phyloP scores from a whole-genome alignment of 768 basidiomycete genomes.

The Crucibulum laeve region DNA sequence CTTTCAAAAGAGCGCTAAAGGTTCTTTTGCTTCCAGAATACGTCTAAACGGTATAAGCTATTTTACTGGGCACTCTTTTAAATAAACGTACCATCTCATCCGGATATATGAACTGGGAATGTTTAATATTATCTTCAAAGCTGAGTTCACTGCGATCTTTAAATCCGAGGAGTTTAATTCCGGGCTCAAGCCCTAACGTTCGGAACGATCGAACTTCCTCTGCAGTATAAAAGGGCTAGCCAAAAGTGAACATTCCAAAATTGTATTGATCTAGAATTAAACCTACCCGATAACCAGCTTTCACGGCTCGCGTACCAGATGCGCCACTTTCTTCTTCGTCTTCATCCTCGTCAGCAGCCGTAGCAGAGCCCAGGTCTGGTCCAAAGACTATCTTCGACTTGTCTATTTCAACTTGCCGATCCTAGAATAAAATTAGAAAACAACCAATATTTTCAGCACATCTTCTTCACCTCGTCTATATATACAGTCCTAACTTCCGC shows the following conservation, averaged over 20 bases:
- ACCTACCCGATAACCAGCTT: slow-evolving; percentile 47
- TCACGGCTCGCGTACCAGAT: slow-evolving; percentile 38
- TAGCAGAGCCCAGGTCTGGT: slow-evolving; percentile 26
- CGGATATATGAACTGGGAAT: slow-evolving; percentile 88
- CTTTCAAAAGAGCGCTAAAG: slow-evolving; percentile 81
- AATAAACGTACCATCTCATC: slow-evolving; percentile 68
- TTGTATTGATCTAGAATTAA: background rate
- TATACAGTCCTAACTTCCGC: slow-evolving; percentile 67
- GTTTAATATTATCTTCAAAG: slow-evolving; percentile 90
- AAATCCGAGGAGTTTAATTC: slow-evolving; percentile 91
- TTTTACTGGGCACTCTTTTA: background rate
- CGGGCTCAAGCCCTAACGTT: slow-evolving; percentile 73
- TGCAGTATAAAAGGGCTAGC: slow-evolving; percentile 78
- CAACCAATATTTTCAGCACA: background rate
- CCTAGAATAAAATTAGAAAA: slow-evolving; percentile 20
- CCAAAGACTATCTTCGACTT: slow-evolving; percentile 44
- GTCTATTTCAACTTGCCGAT: slow-evolving; percentile 40
- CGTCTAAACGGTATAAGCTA: slow-evolving; percentile 32
- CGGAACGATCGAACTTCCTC: slow-evolving; percentile 82
- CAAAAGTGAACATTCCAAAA: slow-evolving; percentile 4
- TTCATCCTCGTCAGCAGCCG: slow-evolving; percentile 33
- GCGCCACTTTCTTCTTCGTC: slow-evolving; percentile 31
- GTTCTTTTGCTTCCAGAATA: slow-evolving; percentile 92
- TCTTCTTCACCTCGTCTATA: slow-evolving; percentile 61
- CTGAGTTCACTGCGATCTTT: slow-evolving; percentile 64